A percentile compares a stretch with the other conserved stretches of the same genome.
Conservation (phyloP, 2,329 filamentous ascomycete species). For the Colletotrichum cereale region DNA sequence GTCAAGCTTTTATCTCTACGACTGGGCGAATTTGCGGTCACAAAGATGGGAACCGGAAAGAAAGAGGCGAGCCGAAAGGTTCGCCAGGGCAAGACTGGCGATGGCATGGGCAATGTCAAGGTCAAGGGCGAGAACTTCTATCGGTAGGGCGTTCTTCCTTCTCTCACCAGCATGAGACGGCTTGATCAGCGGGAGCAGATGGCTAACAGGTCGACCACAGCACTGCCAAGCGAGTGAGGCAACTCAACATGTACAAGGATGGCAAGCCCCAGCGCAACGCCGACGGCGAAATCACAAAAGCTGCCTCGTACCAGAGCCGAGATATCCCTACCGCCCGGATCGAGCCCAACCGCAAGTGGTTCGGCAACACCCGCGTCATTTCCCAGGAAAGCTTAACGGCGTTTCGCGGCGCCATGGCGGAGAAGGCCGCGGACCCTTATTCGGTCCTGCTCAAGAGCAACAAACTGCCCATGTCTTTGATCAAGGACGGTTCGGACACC, state of each 20-base stretch:
- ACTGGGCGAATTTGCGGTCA: slow-evolving; percentile 40
- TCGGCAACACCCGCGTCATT: slow-evolving; percentile 91
- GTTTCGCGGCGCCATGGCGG: slow-evolving; percentile 92
- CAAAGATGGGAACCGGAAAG: slow-evolving; percentile 86
- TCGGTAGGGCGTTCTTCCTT: slow-evolving; percentile 65
- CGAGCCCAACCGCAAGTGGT: slow-evolving; percentile 98
- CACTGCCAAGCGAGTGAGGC: slow-evolving; percentile 87
- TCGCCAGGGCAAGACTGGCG: slow-evolving; percentile 85
- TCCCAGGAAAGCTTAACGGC: slow-evolving; percentile 88
- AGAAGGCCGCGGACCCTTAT: slow-evolving; percentile 91
- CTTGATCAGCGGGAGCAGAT: not conserved
- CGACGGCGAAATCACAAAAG: slow-evolving; percentile 84
- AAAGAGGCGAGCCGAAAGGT: slow-evolving; percentile 87
- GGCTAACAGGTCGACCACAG: slow-evolving; percentile 45
- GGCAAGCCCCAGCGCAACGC: slow-evolving; percentile 86
- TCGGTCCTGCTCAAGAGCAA: slow-evolving; percentile 96
- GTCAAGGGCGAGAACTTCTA: slow-evolving; percentile 99
- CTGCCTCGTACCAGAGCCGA: slow-evolving; percentile 85
- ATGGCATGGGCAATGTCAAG: slow-evolving; percentile 93
- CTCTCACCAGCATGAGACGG: not conserved
- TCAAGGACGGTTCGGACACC: slow-evolving; percentile 79
- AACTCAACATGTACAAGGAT: slow-evolving; percentile 90
- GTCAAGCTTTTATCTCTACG: slow-evolving; percentile 42
- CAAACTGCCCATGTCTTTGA: slow-evolving; percentile 95
- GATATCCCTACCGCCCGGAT: slow-evolving; percentile 87